Conservation (phyloP, 371 early-diverging fungal genomes). For the Dinochytrium kinnereticum region DNA sequence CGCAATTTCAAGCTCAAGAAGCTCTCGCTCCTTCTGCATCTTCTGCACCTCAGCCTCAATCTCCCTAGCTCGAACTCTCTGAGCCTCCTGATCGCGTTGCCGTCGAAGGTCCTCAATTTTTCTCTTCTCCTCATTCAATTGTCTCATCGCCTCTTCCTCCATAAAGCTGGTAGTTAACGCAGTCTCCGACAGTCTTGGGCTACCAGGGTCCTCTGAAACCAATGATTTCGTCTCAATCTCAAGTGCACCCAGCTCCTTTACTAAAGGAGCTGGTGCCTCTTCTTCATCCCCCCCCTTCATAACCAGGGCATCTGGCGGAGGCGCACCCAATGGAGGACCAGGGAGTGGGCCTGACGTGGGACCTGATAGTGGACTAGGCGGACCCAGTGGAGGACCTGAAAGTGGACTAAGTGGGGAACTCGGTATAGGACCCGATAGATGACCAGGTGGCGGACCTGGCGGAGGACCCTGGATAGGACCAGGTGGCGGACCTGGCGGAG, state of each 20-base stretch:
- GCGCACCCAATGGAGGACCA: background rate
- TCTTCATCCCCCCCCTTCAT: too few species aligned
- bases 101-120: background rate
- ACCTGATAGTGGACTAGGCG: background rate
- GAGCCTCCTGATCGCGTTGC: background rate
- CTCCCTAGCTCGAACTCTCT: background rate
- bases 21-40: conserved; percentile 18
- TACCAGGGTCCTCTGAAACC: background rate
- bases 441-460: too few species aligned
- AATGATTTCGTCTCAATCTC: too few species aligned
- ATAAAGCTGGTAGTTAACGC: background rate
- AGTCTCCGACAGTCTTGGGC: background rate
- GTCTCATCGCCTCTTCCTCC: conserved; percentile 1
- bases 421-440: too few species aligned
- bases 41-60: conserved; percentile 11
- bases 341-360: background rate
- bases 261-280: too few species aligned
- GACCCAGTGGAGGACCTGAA: background rate
- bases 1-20: background rate
- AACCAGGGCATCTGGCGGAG: background rate
- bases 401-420: too few species aligned
- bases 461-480: too few species aligned
- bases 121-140: background rate
- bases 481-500: too few species aligned
- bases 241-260: too few species aligned